Evolutionary conservation across 1,284 basidiomycete genomes (phyloP).

Genomic region (Stereum hirsutum): DNA sequence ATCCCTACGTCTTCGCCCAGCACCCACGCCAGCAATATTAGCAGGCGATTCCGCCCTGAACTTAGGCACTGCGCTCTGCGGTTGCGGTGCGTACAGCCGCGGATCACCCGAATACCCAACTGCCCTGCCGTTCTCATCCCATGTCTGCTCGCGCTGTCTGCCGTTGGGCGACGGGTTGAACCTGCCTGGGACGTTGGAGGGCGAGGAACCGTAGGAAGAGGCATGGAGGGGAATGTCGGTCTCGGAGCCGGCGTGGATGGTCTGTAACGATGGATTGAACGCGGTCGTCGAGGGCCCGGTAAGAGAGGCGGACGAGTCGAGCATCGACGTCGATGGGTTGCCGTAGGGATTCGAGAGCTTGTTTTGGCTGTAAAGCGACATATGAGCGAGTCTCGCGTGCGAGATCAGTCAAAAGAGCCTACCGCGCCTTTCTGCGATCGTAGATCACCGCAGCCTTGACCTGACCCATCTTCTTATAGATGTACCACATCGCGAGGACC

Average conservation of each 20-base stretch:
- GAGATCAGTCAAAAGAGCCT: background rate
- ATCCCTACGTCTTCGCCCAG: background rate
- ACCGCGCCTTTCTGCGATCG: conserved; percentile 36
- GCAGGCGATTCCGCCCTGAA: background rate
- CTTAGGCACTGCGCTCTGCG: conserved; percentile 3
- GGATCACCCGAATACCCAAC: conserved; percentile 11
- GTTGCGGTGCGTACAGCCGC: conserved; percentile 9
- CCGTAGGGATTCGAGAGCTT: conserved; percentile 9
- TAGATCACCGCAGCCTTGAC: conserved; percentile 72
- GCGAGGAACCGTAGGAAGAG: background rate
- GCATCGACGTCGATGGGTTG: background rate
- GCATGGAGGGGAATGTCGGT: conserved; percentile 10
- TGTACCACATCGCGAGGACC: conserved; percentile 75
- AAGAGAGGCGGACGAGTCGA: conserved; percentile 3
- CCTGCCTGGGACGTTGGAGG: too few species aligned
- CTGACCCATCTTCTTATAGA: conserved; percentile 67
- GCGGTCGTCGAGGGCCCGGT: too few species aligned
- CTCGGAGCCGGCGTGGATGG: conserved; percentile 8
- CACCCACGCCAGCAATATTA: conserved; percentile 1
- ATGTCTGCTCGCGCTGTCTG: conserved; percentile 10
- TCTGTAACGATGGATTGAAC: too few species aligned
- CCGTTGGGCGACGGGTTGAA: conserved; percentile 5
- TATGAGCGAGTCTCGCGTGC: background rate
- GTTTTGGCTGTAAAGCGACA: conserved; percentile 4
- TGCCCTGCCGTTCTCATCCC: conserved; percentile 11